phyloP scores from a whole-genome alignment of 1,139 yeast species.

The Debaryomyces singareniensis region DNA sequence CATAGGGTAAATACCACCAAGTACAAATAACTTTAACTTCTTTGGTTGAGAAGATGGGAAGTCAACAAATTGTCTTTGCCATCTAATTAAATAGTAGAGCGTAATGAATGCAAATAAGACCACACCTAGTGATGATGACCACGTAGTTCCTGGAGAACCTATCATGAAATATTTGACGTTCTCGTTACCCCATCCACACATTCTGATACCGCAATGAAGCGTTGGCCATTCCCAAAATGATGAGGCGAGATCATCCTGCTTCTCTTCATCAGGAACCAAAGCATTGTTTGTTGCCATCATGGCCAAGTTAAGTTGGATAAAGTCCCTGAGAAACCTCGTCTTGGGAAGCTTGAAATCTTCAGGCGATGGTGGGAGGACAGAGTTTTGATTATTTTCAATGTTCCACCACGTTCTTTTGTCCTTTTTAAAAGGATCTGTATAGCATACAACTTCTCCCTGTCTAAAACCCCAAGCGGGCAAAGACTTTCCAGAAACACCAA shows the following conservation, averaged over 20 bases:
- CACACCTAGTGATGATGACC: conserved; percentile 79
- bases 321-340: conserved; percentile 81
- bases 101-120: conserved; percentile 53
- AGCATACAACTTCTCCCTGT: conserved; percentile 93
- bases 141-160: conserved; percentile 91
- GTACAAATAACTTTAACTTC: conserved; percentile 33
- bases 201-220: conserved; percentile 82
- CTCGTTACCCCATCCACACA: conserved; percentile 91
- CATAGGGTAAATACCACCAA: conserved; percentile 90
- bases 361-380: conserved; percentile 65
- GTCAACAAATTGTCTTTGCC: conserved; percentile 88
- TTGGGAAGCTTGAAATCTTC: conserved; percentile 72
- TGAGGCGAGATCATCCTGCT: conserved; percentile 87
- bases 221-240: conserved; percentile 99
- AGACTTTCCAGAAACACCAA: conserved; percentile 71
- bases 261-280: conserved; percentile 85
- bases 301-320: conserved; percentile 87
- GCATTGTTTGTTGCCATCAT: conserved; percentile 99
- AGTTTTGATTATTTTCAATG: conserved; percentile 78
- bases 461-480: conserved; percentile 98
- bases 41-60: conserved; percentile 37
- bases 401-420: conserved; percentile 99
- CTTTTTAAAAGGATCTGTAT: conserved; percentile 65
- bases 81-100: conserved; percentile 62
- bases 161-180: conserved; percentile 78